These are phyloP conservation scores for Vitis rupestris DNA, from an alignment of 164 flowering plant species.

Conservation along the genomic window DNA sequence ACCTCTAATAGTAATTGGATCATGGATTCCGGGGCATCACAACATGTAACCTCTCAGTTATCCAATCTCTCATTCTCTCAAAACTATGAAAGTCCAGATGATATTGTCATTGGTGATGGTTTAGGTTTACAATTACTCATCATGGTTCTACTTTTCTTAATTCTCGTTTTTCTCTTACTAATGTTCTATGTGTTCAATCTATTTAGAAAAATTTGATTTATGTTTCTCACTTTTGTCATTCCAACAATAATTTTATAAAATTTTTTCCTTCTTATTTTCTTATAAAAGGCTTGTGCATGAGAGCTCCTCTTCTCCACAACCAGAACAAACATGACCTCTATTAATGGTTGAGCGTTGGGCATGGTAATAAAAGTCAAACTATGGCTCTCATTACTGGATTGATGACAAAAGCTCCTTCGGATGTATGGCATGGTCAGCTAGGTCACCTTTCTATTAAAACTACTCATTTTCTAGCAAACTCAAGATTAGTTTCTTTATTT, in stretches of 20 bases:
- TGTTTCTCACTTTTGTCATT: background rate
- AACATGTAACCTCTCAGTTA: background rate
- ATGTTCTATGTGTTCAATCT: background rate
- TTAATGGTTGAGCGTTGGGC: background rate
- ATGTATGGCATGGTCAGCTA: background rate
- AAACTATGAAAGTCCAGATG: background rate
- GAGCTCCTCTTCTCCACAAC: background rate
- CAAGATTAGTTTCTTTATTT: background rate
- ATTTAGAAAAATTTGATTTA: background rate
- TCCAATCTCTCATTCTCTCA: background rate
- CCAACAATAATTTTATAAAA: too few species aligned
- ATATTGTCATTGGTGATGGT: too few species aligned
- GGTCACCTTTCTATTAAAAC: background rate
- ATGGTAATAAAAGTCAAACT: background rate
- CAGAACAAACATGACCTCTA: background rate
- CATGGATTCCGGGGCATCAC: background rate
- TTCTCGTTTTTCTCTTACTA: background rate
- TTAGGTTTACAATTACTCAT: background rate
- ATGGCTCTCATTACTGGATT: background rate
- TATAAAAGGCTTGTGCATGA: background rate
- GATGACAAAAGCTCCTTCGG: background rate
- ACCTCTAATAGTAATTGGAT: background rate
- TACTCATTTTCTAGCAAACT: too few species aligned
- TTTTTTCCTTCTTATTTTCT: too few species aligned
- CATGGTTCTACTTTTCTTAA: background rate